Base-by-base conservation (phyloP, 768 basidiomycete species). In the Phlegmacium glaucopus region DNA sequence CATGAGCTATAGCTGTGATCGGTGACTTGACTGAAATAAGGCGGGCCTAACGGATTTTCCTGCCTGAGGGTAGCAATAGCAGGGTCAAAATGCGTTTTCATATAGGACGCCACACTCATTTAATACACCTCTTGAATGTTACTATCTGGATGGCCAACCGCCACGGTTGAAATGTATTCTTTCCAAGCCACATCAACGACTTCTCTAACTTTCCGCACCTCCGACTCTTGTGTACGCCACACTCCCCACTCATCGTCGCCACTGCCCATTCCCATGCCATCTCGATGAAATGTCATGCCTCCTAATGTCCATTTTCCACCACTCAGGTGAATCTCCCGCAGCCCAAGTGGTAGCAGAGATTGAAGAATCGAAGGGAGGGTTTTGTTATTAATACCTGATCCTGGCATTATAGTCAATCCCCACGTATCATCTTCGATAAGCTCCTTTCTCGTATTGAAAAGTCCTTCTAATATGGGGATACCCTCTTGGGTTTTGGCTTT, bases 281-380 rank as follows among this genome's bases (percentile, higher is more conserved):
- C 69, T 9, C 66, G 74, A 52, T 76, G 72, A 61, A 74, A 75
- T 9, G 50, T 11, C 75, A 83, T 85, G 39, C 53, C 61, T 37
- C 85, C 69, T 6, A 78, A 72, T 0, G 74, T 42, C 85, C 85
- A 90, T 27, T 61, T 57, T 2, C 85, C 88, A 0, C 80, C 90
- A 52, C 88, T 90, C 48, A 90, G 59, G 60, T 92, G 90, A 1
- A 92, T 69, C 61, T 91, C 88, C 17, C 65, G 66, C 17, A 89
- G 61, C 6, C 84, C 85, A 18, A 74, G 65, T 0, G 81, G 77
- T 17, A 80, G 55, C 30, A 90, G 68, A 15, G 65, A 54, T 16
- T 72, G 56, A 42, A 88, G 67, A 28, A 92, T 39, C 9, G 53
- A 43, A 1, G 67, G 60, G n/a, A 83, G 66, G 1, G 78, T 88